These are phyloP conservation scores for Vairimorpha apis DNA, from an alignment of 371 early-diverging fungal species.

Conservation along the genomic window DNA sequence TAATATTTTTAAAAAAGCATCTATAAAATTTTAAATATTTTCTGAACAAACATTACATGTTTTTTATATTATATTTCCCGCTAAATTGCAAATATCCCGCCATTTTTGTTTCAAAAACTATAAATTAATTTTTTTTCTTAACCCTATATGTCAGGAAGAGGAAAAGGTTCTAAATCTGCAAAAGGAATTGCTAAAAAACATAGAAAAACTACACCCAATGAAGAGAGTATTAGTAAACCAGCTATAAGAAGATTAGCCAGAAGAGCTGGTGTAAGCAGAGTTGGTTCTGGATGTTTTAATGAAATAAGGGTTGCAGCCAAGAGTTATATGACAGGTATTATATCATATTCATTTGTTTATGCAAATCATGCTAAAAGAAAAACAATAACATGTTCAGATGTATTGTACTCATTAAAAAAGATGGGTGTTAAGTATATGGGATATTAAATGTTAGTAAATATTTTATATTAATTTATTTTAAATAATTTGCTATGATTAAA, in stretches of 20 bases:
- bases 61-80: not conserved
- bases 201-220: conserved; percentile 66
- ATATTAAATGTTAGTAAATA: conserved; percentile 43
- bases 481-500: too few species aligned
- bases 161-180: conserved; percentile 69
- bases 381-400: conserved; percentile 84
- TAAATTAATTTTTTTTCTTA: not conserved
- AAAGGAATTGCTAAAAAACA: conserved; percentile 95
- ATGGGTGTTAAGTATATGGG: conserved; percentile 74
- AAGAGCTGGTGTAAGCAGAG: conserved; percentile 99
- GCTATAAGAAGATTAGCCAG: conserved; percentile 99
- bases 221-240: conserved; percentile 87
- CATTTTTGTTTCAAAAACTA: not conserved
- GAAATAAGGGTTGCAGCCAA: conserved; percentile 91
- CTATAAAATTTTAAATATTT: not conserved
- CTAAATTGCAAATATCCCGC: not conserved
- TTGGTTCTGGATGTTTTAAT: conserved; percentile 94
- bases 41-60: not conserved
- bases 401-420: conserved; percentile 91
- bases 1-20: not conserved
- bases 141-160: conserved; percentile 15
- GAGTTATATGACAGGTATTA: conserved; percentile 90
- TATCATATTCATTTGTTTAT: conserved; percentile 93
- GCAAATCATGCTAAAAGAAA: conserved; percentile 98
- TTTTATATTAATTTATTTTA: not conserved